phyloP scores from a whole-genome alignment of 495 filamentous ascomycete species.

The Trichoderma asperelloides region DNA sequence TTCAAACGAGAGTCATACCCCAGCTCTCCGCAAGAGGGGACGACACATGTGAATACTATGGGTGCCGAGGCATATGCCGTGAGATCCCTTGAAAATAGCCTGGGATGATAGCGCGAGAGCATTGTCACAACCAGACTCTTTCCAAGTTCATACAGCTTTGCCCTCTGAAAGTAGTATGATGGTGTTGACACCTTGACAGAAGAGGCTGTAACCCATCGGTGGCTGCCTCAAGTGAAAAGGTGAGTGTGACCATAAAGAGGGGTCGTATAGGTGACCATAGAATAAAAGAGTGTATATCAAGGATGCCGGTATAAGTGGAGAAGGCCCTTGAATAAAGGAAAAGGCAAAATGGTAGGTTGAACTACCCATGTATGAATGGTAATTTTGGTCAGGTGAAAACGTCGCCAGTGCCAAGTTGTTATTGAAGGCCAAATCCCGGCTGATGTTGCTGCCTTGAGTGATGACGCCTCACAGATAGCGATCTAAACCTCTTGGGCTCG shows the following conservation, averaged over 20 bases:
- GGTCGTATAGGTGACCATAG: conserved; percentile 7
- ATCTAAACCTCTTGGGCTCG: neutral
- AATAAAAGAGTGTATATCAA: conserved; percentile 13
- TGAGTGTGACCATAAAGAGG: conserved; percentile 15
- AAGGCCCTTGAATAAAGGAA: neutral
- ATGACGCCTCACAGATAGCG: neutral
- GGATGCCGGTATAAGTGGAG: conserved; percentile 18
- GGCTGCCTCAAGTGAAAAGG: conserved; percentile 17
- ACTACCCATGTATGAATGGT: conserved; percentile 14
- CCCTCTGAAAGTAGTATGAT: conserved; percentile 33
- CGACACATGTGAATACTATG: neutral
- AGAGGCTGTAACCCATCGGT: neutral
- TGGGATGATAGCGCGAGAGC: conserved; percentile 32
- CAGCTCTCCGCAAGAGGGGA: neutral
- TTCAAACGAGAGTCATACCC: too few species aligned
- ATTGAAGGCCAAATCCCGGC: conserved; percentile 15
- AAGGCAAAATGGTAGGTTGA: conserved; percentile 24
- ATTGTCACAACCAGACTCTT: conserved; percentile 25
- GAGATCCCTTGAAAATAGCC: neutral
- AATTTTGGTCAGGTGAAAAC: conserved; percentile 4
- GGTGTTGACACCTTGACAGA: conserved; percentile 32
- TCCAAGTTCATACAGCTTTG: conserved; percentile 18
- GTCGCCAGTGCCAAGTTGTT: conserved; percentile 11
- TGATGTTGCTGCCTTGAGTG: conserved; percentile 10
- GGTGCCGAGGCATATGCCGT: neutral